phyloP scores from a whole-genome alignment of 768 basidiomycete species.

The Leccinum incarnatum region DNA sequence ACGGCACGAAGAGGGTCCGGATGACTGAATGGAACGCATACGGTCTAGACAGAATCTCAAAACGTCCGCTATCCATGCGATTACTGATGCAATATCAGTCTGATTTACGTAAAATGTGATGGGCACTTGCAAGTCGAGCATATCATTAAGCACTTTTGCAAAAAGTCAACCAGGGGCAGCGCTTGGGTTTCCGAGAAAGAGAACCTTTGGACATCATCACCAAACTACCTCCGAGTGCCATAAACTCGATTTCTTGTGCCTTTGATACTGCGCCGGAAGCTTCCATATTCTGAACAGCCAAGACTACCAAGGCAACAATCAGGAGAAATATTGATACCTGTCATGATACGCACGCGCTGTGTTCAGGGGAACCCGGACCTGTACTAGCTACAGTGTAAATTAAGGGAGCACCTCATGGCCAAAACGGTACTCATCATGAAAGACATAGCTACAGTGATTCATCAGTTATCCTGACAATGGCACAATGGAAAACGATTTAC shows the following conservation, averaged over 20 bases:
- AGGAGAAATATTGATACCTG: background rate
- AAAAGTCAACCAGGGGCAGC: background rate
- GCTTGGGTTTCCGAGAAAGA: conserved; percentile 11
- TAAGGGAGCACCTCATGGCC: conserved; percentile 6
- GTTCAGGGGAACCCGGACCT: conserved; percentile 80
- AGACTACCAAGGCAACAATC: conserved; percentile 34
- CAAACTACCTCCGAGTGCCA: conserved; percentile 76
- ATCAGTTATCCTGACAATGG: background rate
- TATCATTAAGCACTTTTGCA: conserved; percentile 67
- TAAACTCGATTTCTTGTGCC: conserved; percentile 84
- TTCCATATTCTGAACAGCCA: conserved; percentile 92
- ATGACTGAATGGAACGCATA: conserved; percentile 78
- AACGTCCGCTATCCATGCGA: conserved; percentile 84
- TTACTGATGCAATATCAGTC: conserved; percentile 44
- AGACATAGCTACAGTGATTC: conserved; percentile 53
- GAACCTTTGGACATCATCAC: conserved; percentile 86
- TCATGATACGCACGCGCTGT: conserved; percentile 52
- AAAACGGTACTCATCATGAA: conserved; percentile 60
- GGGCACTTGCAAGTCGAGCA: conserved; percentile 67
- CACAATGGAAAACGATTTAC: conserved; percentile 37
- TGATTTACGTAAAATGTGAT: background rate
- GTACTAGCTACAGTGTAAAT: conserved; percentile 31
- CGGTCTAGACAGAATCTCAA: conserved; percentile 65
- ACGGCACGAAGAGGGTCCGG: conserved; percentile 67
- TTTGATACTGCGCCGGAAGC: conserved; percentile 69